Conservation (phyloP, 495 filamentous ascomycete genomes). For the Aspergillus campestris region DNA sequence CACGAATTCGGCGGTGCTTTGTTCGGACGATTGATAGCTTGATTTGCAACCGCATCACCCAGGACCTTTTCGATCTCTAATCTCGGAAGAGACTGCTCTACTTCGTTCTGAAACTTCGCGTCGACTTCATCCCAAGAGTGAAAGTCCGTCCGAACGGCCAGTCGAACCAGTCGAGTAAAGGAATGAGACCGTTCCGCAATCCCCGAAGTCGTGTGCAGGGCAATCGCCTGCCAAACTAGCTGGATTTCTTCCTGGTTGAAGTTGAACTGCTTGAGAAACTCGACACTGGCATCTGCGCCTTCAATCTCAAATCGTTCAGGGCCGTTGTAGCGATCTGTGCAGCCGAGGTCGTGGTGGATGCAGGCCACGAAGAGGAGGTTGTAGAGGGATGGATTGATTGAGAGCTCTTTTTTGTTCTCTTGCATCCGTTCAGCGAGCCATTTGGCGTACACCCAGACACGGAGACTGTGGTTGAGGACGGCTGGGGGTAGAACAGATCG, state of each 20-base stretch:
- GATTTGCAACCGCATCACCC: slow-evolving; percentile 35
- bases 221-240: slow-evolving; percentile 39
- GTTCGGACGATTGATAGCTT: slow-evolving; percentile 23
- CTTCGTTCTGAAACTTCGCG: slow-evolving; percentile 1
- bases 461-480: slow-evolving; percentile 39
- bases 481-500: slow-evolving; percentile 23
- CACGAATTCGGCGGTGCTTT: slow-evolving; percentile 34
- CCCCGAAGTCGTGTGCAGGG: slow-evolving; percentile 33
- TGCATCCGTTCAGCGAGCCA: slow-evolving; percentile 12
- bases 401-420: not conserved
- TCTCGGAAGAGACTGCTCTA: slow-evolving; percentile 25
- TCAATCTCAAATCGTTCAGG: slow-evolving; percentile 40
- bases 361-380: slow-evolving; percentile 23
- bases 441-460: slow-evolving; percentile 34
- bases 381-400: not conserved
- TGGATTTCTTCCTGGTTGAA: slow-evolving; percentile 19
- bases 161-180: slow-evolving; percentile 24
- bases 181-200: slow-evolving; percentile 37
- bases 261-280: slow-evolving; percentile 17
- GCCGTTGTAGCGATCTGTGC: slow-evolving; percentile 21
- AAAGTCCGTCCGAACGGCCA: slow-evolving; percentile 35
- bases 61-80: slow-evolving; percentile 37
- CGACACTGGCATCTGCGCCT: slow-evolving; percentile 33
- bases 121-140: slow-evolving; percentile 1
- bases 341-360: slow-evolving; percentile 41